phyloP scores from a whole-genome alignment of 2,329 filamentous ascomycete species.

The Botrytis medusae region DNA sequence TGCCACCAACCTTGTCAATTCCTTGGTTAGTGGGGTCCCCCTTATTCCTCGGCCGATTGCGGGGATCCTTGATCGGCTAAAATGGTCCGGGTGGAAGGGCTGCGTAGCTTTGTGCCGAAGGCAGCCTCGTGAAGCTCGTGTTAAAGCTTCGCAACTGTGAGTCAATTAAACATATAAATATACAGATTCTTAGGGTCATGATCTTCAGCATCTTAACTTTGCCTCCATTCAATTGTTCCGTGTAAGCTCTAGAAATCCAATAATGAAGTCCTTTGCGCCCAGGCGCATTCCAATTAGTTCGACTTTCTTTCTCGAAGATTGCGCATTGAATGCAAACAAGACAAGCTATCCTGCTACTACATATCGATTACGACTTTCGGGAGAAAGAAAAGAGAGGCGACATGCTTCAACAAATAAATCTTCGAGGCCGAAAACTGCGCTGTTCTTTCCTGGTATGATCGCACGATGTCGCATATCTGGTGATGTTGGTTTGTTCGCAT shows the following conservation, averaged over 20 bases:
- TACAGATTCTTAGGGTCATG: not conserved
- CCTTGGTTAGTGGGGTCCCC: conserved; percentile 13
- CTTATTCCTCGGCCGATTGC: conserved; percentile 2
- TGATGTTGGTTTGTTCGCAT: not conserved
- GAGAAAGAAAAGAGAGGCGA: not conserved
- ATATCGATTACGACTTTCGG: conserved; percentile 9
- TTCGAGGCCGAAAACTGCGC: conserved; percentile 39
- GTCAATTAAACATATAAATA: not conserved
- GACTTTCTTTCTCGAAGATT: conserved; percentile 18
- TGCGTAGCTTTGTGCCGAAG: conserved; percentile 8
- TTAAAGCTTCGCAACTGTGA: not conserved
- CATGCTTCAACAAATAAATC: conserved; percentile 9
- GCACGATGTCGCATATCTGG: not conserved
- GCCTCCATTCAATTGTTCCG: not conserved
- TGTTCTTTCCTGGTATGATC: conserved; percentile 43
- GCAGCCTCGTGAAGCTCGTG: conserved; percentile 11
- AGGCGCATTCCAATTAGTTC: conserved; percentile 24
- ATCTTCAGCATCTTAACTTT: not conserved
- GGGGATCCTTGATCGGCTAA: conserved; percentile 13
- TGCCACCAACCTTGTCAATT: not conserved
- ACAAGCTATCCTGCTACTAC: not conserved
- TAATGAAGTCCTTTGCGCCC: conserved; percentile 35
- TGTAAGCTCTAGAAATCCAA: not conserved
- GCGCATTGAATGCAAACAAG: conserved; percentile 7
- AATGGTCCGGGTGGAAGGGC: not conserved